phyloP scores from a whole-genome alignment of 1,139 yeast genomes.

The Pichia sp. region DNA sequence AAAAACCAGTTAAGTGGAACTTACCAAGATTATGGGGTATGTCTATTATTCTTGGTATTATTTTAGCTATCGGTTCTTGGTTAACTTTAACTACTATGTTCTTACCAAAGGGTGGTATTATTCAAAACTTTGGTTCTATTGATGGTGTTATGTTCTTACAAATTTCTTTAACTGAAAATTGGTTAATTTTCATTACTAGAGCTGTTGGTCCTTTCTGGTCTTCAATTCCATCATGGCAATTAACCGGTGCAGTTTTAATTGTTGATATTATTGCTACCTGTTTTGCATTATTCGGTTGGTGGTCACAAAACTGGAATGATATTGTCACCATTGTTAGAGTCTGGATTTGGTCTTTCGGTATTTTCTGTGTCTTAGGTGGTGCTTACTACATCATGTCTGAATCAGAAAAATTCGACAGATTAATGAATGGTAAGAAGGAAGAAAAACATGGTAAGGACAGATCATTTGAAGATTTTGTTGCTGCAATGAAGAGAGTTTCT shows the following conservation, averaged over 20 bases:
- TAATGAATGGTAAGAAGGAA: conserved; percentile 84
- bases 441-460: conserved; percentile 64
- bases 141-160: conserved; percentile 91
- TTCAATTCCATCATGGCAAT: conserved; percentile 89
- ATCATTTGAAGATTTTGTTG: conserved; percentile 90
- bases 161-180: conserved; percentile 88
- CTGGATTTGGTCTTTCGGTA: conserved; percentile 95
- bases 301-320: conserved; percentile 97
- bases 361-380: conserved; percentile 94
- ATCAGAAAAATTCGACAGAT: conserved; percentile 82
- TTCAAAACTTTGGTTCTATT: conserved; percentile 89
- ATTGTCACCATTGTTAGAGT: conserved; percentile 89
- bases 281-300: conserved; percentile 94
- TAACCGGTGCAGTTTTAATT: conserved; percentile 82
- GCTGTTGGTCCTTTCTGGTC: conserved; percentile 97
- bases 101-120: conserved; percentile 80
- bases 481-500: conserved; percentile 96
- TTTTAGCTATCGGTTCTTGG: conserved; percentile 89
- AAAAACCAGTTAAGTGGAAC: conserved; percentile 98
- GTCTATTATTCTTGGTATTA: conserved; percentile 76
- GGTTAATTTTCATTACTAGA: conserved; percentile 94
- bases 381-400: conserved; percentile 89
- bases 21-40: conserved; percentile 96
- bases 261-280: conserved; percentile 88
- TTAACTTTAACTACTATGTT: conserved; percentile 88